Evolutionary conservation across 257 asterid genomes (phyloP).

Genomic region (Nicotiana otophora): DNA sequence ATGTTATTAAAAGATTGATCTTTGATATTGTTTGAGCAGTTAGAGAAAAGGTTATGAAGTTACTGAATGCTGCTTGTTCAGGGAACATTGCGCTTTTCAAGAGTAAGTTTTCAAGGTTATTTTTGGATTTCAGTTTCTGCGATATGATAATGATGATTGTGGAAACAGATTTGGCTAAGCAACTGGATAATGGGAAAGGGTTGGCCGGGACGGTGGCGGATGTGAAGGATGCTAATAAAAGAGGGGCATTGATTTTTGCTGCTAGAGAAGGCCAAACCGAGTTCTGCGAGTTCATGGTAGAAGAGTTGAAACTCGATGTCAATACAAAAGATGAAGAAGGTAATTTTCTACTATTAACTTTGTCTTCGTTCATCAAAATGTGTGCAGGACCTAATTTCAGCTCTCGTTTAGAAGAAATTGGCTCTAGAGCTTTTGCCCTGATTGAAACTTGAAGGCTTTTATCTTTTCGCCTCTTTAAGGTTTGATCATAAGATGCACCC

Average conservation of each 20-base stretch:
- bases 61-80: conserved; percentile 66
- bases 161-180: conserved; percentile 47
- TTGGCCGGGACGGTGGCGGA: conserved; percentile 57
- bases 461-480: not conserved
- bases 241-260: conserved; percentile 95
- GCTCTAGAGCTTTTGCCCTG: not conserved
- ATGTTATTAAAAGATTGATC: not conserved
- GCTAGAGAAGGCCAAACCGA: conserved; percentile 90
- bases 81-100: conserved; percentile 66
- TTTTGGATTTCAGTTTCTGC: not conserved
- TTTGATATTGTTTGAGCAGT: conserved; percentile 32
- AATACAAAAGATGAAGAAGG: conserved; percentile 85
- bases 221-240: conserved; percentile 91
- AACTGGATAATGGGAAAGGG: conserved; percentile 85
- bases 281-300: conserved; percentile 82
- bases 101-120: conserved; percentile 37
- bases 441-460: not conserved
- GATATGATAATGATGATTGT: not conserved
- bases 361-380: not conserved
- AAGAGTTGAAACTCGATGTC: conserved; percentile 77
- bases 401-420: not conserved
- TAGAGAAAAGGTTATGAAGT: conserved; percentile 63
- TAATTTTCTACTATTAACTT: not conserved
- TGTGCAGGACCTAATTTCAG: not conserved
- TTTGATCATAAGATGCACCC: not conserved